These are phyloP conservation scores for Dothideomycetes sp. DNA, from an alignment of 2,329 filamentous ascomycete genomes.

Conservation along the genomic window DNA sequence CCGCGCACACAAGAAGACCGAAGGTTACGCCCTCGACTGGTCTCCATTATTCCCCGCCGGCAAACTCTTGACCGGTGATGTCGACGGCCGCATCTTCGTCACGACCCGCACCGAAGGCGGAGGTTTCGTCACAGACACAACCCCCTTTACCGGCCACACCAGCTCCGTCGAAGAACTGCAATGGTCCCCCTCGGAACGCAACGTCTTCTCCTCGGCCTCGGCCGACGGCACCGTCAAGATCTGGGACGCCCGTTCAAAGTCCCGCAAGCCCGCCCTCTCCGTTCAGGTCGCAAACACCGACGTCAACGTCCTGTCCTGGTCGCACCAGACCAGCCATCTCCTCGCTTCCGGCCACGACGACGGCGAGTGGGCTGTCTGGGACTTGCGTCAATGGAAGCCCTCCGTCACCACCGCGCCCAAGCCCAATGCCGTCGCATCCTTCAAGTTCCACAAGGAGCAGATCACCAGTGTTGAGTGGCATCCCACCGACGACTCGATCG, in stretches of 20 bases:
- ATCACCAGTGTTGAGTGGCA: slow-evolving; percentile 97
- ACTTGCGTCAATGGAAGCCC: slow-evolving; percentile 84
- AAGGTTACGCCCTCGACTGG: slow-evolving; percentile 98
- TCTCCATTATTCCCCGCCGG: slow-evolving; percentile 71
- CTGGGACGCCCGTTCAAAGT: slow-evolving; percentile 91
- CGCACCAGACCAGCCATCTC: slow-evolving; percentile 74
- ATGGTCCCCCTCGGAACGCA: slow-evolving; percentile 88
- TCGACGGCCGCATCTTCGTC: slow-evolving; percentile 77
- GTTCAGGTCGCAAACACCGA: slow-evolving; percentile 77
- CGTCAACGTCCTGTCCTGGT: slow-evolving; percentile 97
- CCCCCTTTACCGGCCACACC: slow-evolving; percentile 74
- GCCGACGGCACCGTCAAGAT: slow-evolving; percentile 91
- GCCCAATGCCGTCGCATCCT: slow-evolving; percentile 79
- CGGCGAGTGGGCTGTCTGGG: slow-evolving; percentile 92
- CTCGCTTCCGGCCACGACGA: slow-evolving; percentile 90
- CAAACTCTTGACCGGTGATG: slow-evolving; percentile 86
- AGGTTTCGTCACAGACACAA: slow-evolving; percentile 77
- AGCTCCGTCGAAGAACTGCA: slow-evolving; percentile 89
- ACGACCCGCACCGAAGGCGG: slow-evolving; percentile 82
- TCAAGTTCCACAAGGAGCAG: slow-evolving; percentile 92
- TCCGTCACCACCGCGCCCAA: slow-evolving; percentile 33
- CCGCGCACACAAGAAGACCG: slow-evolving; percentile 72
- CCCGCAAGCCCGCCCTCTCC: slow-evolving; percentile 74
- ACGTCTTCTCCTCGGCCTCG: slow-evolving; percentile 89
- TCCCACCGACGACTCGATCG: slow-evolving; percentile 90